Conservation (phyloP, 441 rosid species). For the Populus hybrid region DNA sequence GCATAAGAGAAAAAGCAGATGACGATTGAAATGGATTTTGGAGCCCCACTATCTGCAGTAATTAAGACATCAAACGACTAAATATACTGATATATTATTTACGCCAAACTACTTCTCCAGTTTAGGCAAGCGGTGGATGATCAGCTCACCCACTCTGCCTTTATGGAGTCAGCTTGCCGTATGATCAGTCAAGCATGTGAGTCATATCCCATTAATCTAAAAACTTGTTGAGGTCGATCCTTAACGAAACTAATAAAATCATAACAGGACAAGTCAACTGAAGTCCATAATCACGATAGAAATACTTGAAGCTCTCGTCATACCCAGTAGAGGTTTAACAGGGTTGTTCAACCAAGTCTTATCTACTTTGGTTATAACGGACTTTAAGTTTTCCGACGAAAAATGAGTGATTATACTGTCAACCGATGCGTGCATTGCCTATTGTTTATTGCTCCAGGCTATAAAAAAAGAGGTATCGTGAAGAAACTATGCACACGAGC, state of each 20-base stretch:
- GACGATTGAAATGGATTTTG: too few relatives aligned
- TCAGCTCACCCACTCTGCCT: conserved; percentile 17
- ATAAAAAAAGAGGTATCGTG: too few relatives aligned
- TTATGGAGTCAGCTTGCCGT: not conserved
- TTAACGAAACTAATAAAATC: not conserved
- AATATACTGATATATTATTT: not conserved
- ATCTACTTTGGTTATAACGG: not conserved
- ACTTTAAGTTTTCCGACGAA: too few relatives aligned
- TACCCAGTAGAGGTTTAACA: not conserved
- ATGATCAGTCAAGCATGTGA: not conserved
- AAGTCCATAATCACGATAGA: too few relatives aligned
- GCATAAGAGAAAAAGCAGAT: too few relatives aligned
- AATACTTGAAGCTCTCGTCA: too few relatives aligned
- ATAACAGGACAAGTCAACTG: not conserved
- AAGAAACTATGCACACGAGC: too few relatives aligned
- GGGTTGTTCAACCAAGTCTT: conserved; percentile 25
- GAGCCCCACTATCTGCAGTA: not conserved
- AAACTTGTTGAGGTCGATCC: not conserved
- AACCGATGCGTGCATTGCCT: too few relatives aligned
- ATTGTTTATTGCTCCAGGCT: too few relatives aligned
- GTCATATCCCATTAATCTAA: not conserved
- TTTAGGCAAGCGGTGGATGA: not conserved
- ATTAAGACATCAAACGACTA: not conserved
- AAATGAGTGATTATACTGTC: too few relatives aligned
- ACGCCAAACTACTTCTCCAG: not conserved